These are phyloP conservation scores for Boletus smithii DNA, from an alignment of 1,284 basidiomycete genomes.

Conservation along the genomic window DNA sequence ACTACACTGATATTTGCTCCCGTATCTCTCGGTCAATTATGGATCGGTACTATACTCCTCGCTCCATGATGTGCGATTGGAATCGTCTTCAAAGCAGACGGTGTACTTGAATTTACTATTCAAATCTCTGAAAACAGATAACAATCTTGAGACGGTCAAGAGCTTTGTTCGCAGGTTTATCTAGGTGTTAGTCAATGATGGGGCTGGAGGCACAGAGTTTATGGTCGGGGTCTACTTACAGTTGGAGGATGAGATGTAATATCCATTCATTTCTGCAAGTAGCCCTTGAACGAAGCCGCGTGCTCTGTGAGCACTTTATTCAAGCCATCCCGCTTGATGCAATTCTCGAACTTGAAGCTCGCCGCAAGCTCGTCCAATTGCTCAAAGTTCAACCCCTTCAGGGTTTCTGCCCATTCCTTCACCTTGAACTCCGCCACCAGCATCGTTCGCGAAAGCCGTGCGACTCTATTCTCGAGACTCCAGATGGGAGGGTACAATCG, in stretches of 20 bases:
- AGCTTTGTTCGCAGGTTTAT: constrained; percentile 87
- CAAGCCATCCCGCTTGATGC: not conserved
- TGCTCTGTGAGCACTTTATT: constrained; percentile 14
- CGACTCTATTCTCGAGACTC: constrained; percentile 33
- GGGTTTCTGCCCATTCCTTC: constrained; percentile 59
- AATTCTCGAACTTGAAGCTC: constrained; percentile 54
- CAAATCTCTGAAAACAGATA: constrained; percentile 86
- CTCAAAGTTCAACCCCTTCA: constrained; percentile 48
- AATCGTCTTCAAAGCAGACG: constrained; percentile 88
- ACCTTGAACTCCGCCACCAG: constrained; percentile 60
- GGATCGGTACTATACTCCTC: constrained; percentile 92
- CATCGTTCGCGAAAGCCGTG: not conserved
- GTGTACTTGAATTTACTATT: constrained; percentile 97
- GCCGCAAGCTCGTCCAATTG: constrained; percentile 53
- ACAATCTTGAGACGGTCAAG: constrained; percentile 62
- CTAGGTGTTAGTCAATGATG: constrained; percentile 73
- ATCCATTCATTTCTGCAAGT: no score
- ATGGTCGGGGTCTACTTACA: constrained; percentile 83
- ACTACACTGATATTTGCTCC: constrained; percentile 64
- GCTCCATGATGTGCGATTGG: constrained; percentile 79
- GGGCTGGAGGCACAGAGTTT: constrained; percentile 80
- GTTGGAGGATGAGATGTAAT: constrained; percentile 61
- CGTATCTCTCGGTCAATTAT: constrained; percentile 54
- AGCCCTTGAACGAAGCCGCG: not conserved
- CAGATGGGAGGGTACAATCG: constrained; percentile 47